A percentile compares a stretch with the other conserved stretches of the same genome.
These are phyloP conservation scores for Colletotrichum shisoi DNA, from an alignment of 2,329 filamentous ascomycete genomes.

Conservation along the genomic window DNA sequence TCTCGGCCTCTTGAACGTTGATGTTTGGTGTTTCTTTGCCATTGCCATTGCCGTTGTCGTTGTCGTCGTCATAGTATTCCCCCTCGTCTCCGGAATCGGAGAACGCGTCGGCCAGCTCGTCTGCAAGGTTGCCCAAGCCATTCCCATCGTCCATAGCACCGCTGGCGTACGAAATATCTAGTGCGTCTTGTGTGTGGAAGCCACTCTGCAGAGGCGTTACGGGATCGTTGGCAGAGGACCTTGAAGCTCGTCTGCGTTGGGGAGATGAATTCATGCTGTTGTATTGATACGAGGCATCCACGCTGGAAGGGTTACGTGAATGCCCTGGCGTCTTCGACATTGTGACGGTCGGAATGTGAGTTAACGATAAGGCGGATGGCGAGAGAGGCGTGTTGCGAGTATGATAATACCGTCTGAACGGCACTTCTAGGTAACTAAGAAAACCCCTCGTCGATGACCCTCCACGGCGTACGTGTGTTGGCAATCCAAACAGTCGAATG, in stretches of 20 bases:
- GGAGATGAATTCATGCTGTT: slow-evolving; percentile 56
- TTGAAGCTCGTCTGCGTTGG: slow-evolving; percentile 58
- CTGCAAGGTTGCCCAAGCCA: slow-evolving; percentile 78
- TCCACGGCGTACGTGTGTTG: slow-evolving; percentile 23
- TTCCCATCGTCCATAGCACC: slow-evolving; percentile 56
- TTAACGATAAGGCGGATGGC: slow-evolving; percentile 3
- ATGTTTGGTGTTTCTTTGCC: slow-evolving; percentile 45
- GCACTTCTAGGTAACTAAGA: slow-evolving; percentile 6
- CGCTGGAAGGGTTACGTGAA: slow-evolving; percentile 65
- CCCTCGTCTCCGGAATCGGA: slow-evolving; percentile 71
- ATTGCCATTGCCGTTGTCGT: slow-evolving; percentile 43
- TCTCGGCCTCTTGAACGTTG: slow-evolving; percentile 43
- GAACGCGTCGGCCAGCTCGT: slow-evolving; percentile 79
- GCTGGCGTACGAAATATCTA: slow-evolving; percentile 58
- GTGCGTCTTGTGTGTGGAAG: slow-evolving; percentile 58
- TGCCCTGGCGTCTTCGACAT: slow-evolving; percentile 66
- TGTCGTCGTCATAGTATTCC: slow-evolving; percentile 53
- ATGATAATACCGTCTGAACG: slow-evolving; percentile 11
- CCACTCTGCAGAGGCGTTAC: slow-evolving; percentile 59
- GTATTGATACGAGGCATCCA: slow-evolving; percentile 53
- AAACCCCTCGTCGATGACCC: slow-evolving; percentile 18
- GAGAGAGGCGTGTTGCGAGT: background rate
- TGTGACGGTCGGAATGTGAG: slow-evolving; percentile 19
- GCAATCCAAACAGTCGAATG: slow-evolving; percentile 13
- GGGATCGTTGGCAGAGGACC: slow-evolving; percentile 60